phyloP scores from a whole-genome alignment of 169 alveolate genomes.

The Plasmodium gonderi region DNA sequence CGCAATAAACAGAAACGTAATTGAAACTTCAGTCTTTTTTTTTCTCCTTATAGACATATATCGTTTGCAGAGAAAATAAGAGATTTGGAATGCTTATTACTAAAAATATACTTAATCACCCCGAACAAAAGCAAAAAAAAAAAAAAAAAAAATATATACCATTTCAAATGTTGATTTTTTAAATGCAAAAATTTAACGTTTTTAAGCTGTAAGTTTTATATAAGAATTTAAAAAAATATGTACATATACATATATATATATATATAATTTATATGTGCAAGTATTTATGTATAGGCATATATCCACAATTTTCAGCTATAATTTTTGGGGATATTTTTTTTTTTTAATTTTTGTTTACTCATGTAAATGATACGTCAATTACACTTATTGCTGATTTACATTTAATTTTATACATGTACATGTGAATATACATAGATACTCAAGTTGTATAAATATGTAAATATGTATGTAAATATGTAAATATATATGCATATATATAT shows the following conservation, averaged over 20 bases:
- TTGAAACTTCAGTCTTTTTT: too few relatives aligned
- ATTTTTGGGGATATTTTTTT: neutral
- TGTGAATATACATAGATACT: neutral
- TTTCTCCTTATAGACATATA: too few relatives aligned
- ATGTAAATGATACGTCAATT: slow-evolving; percentile 20
- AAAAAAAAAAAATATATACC: neutral
- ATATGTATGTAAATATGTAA: neutral
- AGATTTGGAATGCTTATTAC: too few relatives aligned
- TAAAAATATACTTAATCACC: too few relatives aligned
- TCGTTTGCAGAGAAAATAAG: too few relatives aligned
- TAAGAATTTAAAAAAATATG: slow-evolving; percentile 12
- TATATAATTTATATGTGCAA: neutral
- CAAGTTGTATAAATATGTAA: neutral
- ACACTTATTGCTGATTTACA: slow-evolving; percentile 7
- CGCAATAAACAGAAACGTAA: too few relatives aligned
- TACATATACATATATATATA: neutral
- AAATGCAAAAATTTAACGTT: slow-evolving; percentile 2
- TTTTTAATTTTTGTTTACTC: slow-evolving; percentile 23
- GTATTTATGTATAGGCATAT: neutral
- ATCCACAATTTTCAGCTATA: neutral
- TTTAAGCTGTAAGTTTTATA: neutral
- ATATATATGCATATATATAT: neutral
- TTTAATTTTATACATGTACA: slow-evolving; percentile 22
- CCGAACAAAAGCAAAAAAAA: neutral
- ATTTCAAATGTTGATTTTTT: neutral